Percentiles rank a stretch among this genome's conserved stretches.
phyloP scores from a whole-genome alignment of 2,329 filamentous ascomycete species.

The Exophiala bonariae region DNA sequence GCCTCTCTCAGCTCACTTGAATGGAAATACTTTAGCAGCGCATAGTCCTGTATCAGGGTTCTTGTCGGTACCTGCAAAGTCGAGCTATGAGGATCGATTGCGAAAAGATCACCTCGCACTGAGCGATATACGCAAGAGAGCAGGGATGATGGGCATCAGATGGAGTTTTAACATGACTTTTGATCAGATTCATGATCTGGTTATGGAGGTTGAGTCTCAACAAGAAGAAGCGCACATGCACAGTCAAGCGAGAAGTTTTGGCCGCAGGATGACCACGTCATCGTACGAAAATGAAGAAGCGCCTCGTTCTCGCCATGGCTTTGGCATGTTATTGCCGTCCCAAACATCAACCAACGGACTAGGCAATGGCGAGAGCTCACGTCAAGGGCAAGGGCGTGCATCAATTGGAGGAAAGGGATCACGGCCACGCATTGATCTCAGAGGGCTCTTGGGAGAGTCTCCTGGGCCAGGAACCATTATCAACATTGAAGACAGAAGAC shows the following conservation, averaged over 20 bases:
- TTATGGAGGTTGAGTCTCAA: constrained; percentile 13
- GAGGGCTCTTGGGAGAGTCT: constrained; percentile 19
- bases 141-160: constrained; percentile 8
- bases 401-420: constrained; percentile 18
- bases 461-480: constrained; percentile 24
- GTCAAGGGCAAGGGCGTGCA: constrained; percentile 5
- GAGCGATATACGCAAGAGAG: constrained; percentile 16
- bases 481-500: constrained; percentile 16
- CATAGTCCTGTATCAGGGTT: too few relatives aligned
- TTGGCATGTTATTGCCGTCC: background rate
- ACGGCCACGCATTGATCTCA: constrained; percentile 18
- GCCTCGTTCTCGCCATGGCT: background rate
- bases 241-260: background rate
- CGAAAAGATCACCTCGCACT: constrained; percentile 15
- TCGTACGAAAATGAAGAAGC: background rate
- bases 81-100: constrained; percentile 19
- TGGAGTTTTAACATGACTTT: constrained; percentile 24
- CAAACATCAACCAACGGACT: background rate
- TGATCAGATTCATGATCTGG: constrained; percentile 14
- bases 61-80: background rate
- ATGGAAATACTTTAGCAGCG: too few relatives aligned
- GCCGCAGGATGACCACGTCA: background rate
- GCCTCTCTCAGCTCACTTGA: too few relatives aligned
- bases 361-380: background rate
- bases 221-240: constrained; percentile 4